Evolutionary conservation across 2,329 filamentous ascomycete species (phyloP).

Genomic region (Penicillium decumbens): DNA sequence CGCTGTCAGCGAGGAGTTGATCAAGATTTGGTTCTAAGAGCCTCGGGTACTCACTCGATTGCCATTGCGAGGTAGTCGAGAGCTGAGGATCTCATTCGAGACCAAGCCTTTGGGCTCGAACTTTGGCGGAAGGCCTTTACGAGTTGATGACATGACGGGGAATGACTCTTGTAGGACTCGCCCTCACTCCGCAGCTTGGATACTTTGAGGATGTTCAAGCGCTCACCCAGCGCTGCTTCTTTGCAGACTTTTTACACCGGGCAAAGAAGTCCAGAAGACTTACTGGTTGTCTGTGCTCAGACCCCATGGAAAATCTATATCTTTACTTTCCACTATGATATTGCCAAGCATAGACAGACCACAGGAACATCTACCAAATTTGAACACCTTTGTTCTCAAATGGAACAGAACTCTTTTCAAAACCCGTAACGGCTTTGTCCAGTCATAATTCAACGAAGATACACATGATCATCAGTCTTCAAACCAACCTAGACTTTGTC

Average conservation of each 20-base stretch:
- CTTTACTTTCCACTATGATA: neutral
- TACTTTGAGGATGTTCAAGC: neutral
- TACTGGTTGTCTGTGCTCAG: neutral
- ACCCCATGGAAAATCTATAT: neutral
- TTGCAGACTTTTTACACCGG: neutral
- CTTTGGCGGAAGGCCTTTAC: slow-evolving; percentile 4
- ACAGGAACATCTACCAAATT: neutral
- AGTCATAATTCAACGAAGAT: neutral
- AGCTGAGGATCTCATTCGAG: no score
- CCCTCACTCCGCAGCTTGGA: neutral
- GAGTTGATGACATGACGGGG: slow-evolving; percentile 15
- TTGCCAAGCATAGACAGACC: neutral
- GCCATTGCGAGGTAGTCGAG: no score
- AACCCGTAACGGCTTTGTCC: neutral
- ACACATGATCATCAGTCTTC: neutral
- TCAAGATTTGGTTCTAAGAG: slow-evolving; percentile 55
- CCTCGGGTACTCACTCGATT: no score
- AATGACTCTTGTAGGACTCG: slow-evolving; percentile 3
- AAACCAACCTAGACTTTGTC: neutral
- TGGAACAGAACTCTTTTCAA: neutral
- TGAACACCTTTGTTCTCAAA: neutral
- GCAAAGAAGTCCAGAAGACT: neutral
- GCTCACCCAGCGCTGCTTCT: neutral
- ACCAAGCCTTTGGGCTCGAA: neutral
- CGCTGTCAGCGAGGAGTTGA: slow-evolving; percentile 62